Conservation (phyloP, 192 early-diverging fungal genomes). For the Piromyces finnis region DNA sequence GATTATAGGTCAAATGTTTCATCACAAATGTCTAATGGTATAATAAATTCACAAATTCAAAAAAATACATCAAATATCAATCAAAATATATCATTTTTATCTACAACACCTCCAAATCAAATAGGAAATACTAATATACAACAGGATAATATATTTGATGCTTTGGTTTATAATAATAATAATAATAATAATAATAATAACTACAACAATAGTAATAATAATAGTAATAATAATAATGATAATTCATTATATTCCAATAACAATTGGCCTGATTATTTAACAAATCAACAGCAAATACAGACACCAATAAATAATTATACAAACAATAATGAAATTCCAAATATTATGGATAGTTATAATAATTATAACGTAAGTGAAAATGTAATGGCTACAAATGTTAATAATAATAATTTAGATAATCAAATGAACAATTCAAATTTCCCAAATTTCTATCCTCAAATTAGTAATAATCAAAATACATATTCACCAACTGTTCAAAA, state of each 20-base stretch:
- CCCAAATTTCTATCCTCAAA: background rate
- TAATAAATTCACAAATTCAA: background rate
- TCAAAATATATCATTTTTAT: background rate
- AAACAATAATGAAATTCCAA: background rate
- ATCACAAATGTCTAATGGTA: background rate
- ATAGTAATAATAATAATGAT: background rate
- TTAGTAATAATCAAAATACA: background rate
- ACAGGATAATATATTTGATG: background rate
- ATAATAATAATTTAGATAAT: background rate
- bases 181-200: background rate
- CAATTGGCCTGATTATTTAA: background rate
- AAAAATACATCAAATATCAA: background rate
- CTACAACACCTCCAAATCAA: background rate
- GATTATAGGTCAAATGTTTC: background rate
- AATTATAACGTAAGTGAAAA: background rate
- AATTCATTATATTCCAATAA: background rate
- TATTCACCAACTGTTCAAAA: background rate
- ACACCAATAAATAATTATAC: background rate
- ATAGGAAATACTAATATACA: background rate
- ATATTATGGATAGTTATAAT: background rate
- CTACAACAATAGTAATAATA: background rate
- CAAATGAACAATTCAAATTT: background rate
- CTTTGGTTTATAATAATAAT: background rate
- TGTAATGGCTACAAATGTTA: background rate
- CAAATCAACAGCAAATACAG: background rate